Conservation (phyloP, 352 stramenopile genomes). For the Phytophthora aleatoria region DNA sequence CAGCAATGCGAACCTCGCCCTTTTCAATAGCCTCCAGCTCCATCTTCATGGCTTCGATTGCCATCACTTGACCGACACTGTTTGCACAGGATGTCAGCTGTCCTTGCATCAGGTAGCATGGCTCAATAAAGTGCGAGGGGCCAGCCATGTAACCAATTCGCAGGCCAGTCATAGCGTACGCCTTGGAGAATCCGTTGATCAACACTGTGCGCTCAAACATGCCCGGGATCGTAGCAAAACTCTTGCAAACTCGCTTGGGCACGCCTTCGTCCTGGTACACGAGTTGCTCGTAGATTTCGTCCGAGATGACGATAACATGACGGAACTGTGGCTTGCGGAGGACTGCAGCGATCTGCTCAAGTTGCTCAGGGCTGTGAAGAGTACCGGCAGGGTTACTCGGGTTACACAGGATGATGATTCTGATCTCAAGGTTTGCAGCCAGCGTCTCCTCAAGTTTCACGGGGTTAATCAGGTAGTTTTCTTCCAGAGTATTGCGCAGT, state of each 20-base stretch:
- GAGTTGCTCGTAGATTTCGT: constrained; percentile 97
- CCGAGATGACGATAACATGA: constrained; percentile 89
- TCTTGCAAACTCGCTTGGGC: constrained; percentile 58
- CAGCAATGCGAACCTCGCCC: constrained; percentile 51
- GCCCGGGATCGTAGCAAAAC: constrained; percentile 66
- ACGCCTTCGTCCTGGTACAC: constrained; percentile 85
- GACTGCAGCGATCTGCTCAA: constrained; percentile 56
- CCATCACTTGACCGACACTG: constrained; percentile 92
- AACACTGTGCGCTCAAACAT: constrained; percentile 93
- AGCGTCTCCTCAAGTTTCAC: constrained; percentile 78
- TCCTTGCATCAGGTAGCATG: constrained; percentile 92
- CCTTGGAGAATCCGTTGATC: constrained; percentile 98
- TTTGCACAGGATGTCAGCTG: constrained; percentile 95
- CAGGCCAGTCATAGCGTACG: constrained; percentile 96
- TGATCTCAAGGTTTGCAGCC: constrained; percentile 65
- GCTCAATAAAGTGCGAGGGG: constrained; percentile 76
- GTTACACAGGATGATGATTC: constrained; percentile 96
- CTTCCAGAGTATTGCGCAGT: constrained; percentile 87
- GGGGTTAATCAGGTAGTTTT: constrained; percentile 92
- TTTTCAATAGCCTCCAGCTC: constrained; percentile 59
- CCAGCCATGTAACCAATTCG: constrained; percentile 92
- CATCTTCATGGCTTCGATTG: constrained; percentile 88
- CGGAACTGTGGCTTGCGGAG: constrained; percentile 61
- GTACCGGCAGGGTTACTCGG: constrained; percentile 95
- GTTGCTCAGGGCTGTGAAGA: constrained; percentile 62